Evolutionary conservation across 371 early-diverging fungal genomes (phyloP), one percentile per base, ranked within the genome.

Genomic region (Actinomucor elegans): DNA sequence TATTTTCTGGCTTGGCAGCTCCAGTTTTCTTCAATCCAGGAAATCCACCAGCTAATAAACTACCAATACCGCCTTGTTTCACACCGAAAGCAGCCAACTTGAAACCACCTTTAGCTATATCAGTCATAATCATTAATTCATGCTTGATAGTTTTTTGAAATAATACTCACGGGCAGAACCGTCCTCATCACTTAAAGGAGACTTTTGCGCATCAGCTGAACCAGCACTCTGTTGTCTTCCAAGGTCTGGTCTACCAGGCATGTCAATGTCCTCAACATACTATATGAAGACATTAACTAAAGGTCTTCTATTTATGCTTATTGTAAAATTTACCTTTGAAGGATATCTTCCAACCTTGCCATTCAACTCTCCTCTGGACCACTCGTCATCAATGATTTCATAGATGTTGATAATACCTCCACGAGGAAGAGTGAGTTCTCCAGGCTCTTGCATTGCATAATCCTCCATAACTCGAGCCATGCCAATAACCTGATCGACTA

Each of bases 31-130:
- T 75, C 26, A 71, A 52, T 15, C 58, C 58, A 23, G 64, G 64
- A 18, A 63, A 58, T 11, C 64, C 64, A 21, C 87, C 89, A 21
- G 89, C 87, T 47, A 91, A 83, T 33, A 91, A 63, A 44, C 88
- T 82, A 26, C 91, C 91, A 50, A 91, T 77, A n/a, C 91, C 91
- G 48, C 90, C 91, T 59, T 88, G 86, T 54, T 88, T 87, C n/a
- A 91, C 89, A 48, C 91, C 91, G 54, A 84, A 90, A 0, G 89
- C 86, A 6, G 88, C 86, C 49, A 87, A 64, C 55, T 77, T 87
- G 61, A 85, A 84, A 1, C 60, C 67, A 5, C 58, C 62, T 21
- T 61, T 65, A 12, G 52, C 67, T 64, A 32, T 44, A 52, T 18
- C 26, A 24, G 34, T 17, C 27, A 20, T 21, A 42, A 27, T 23